Evolutionary conservation across 2,329 filamentous ascomycete genomes (phyloP).

Genomic region (Pyricularia grisea): DNA sequence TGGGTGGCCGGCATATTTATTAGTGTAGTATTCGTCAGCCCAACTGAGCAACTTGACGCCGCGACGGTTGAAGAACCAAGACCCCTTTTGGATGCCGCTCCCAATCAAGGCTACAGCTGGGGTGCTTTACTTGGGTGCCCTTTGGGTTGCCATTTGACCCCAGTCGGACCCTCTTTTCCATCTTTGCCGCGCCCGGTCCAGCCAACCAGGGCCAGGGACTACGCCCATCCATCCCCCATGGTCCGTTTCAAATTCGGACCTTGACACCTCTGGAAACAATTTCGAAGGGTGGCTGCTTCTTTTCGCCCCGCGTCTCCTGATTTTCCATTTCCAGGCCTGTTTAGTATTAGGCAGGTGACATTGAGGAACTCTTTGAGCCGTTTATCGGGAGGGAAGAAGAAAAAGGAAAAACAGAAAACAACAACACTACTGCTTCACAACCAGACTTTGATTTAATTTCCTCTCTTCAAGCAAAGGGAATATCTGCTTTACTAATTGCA

Average conservation of each 20-base stretch:
- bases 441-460: not conserved
- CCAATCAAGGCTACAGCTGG: not conserved
- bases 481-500: not conserved
- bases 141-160: not conserved
- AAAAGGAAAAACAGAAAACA: not conserved
- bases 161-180: not conserved
- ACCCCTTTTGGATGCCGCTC: not conserved
- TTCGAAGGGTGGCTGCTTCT: conserved; percentile 1
- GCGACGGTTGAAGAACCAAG: not conserved
- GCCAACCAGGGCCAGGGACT: conserved; percentile 1
- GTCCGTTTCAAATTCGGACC: conserved; percentile 6
- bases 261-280: conserved; percentile 7
- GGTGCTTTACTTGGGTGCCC: not conserved
- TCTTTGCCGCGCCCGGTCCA: conserved; percentile 3
- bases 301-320: not conserved
- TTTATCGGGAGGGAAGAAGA: not conserved
- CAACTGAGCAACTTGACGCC: not conserved
- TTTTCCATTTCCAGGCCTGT: not conserved
- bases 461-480: not conserved
- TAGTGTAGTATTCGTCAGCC: not conserved
- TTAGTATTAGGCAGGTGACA: not conserved
- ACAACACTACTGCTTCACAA: not conserved
- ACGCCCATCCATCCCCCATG: conserved; percentile 4
- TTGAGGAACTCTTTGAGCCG: not conserved
- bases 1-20: not conserved